These are phyloP conservation scores for Echites panduratus DNA, from an alignment of 257 asterid species.

Conservation along the genomic window DNA sequence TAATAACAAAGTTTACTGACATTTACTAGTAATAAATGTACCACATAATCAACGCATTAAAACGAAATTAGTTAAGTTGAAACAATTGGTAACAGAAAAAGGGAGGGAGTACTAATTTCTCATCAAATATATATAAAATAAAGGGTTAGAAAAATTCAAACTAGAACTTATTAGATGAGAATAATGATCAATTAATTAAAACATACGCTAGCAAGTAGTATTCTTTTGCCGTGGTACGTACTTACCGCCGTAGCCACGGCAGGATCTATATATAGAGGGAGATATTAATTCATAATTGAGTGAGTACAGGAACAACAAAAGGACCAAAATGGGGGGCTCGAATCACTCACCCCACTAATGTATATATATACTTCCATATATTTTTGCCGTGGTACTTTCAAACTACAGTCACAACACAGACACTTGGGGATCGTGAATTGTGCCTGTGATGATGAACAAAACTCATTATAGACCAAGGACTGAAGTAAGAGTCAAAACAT, in stretches of 20 bases:
- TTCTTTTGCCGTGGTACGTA: not conserved
- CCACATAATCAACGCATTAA: no score
- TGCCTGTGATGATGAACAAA: not conserved
- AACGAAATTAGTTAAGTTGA: no score
- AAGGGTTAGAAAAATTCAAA: no score
- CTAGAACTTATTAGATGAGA: no score
- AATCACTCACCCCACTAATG: constrained; percentile 4
- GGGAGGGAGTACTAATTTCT: no score
- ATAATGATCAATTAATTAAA: no score
- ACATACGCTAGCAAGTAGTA: no score
- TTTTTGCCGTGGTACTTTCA: not conserved
- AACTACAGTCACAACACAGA: not conserved
- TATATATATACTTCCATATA: not conserved
- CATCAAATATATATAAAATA: no score
- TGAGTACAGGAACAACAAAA: not conserved
- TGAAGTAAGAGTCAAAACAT: not conserved
- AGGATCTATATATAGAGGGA: no score
- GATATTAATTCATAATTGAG: not conserved
- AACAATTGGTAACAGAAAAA: no score
- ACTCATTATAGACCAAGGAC: not conserved
- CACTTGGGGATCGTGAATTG: not conserved
- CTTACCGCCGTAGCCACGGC: not conserved
- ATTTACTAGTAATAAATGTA: no score
- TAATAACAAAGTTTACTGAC: no score
- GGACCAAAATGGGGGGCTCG: not conserved